Conservation (phyloP, 2,329 filamentous ascomycete genomes). For the Amylocarpus encephaloides region DNA sequence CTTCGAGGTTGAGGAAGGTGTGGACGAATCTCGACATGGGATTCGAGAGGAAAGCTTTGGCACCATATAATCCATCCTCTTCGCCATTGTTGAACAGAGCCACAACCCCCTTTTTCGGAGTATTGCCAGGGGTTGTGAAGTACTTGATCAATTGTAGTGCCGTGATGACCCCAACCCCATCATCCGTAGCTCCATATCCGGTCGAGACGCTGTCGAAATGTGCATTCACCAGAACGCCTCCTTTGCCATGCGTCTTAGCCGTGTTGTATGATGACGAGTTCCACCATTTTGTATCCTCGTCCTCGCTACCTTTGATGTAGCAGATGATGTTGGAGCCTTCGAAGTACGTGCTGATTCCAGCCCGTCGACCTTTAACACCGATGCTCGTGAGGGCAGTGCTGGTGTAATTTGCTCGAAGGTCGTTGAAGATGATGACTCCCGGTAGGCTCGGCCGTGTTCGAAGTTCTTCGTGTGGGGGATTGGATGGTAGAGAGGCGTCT, state of each 20-base stretch:
- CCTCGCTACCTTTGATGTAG: conserved; percentile 78
- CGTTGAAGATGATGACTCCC: conserved; percentile 67
- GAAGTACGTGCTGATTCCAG: conserved; percentile 62
- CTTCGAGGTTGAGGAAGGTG: conserved; percentile 91
- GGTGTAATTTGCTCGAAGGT: conserved; percentile 72
- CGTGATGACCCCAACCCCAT: conserved; percentile 84
- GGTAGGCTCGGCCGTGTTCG: conserved; percentile 19
- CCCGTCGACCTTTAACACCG: conserved; percentile 27
- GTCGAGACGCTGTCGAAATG: conserved; percentile 89
- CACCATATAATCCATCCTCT: conserved; percentile 86
- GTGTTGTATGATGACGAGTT: conserved; percentile 35
- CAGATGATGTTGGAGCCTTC: conserved; percentile 90
- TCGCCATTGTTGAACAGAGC: conserved; percentile 92
- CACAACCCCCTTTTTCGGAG: conserved; percentile 74
- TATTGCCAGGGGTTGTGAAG: conserved; percentile 66
- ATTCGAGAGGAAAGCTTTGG: conserved; percentile 76
- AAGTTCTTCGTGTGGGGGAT: conserved; percentile 14
- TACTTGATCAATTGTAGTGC: conserved; percentile 80
- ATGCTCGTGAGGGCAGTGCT: conserved; percentile 44
- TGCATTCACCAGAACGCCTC: conserved; percentile 86
- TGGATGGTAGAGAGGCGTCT: neutral
- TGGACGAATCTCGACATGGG: conserved; percentile 74
- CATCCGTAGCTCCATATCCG: conserved; percentile 87
- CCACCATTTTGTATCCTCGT: conserved; percentile 72
- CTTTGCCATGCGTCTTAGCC: conserved; percentile 49